Evolutionary conservation across 495 filamentous ascomycete species (phyloP).

Genomic region (Acidomyces sp.): DNA sequence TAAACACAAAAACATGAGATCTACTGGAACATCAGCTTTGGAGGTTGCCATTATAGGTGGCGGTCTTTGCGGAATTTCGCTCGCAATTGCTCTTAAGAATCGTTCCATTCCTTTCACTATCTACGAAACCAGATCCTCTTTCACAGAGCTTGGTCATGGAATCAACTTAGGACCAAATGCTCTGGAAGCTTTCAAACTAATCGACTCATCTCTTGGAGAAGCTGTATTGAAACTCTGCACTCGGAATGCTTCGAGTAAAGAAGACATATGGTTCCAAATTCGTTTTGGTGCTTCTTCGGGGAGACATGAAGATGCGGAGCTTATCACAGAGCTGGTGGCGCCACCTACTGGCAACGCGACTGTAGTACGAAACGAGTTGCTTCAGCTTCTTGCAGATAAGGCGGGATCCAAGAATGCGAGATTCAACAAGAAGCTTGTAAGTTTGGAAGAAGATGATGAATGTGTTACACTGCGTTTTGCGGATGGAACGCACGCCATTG

Average conservation of each 20-base stretch:
- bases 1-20: too few relatives aligned
- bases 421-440: slow-evolving; percentile 15
- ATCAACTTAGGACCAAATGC: slow-evolving; percentile 21
- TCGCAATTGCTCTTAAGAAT: slow-evolving; percentile 10
- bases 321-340: slow-evolving; percentile 6
- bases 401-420: slow-evolving; percentile 7
- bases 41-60: slow-evolving; percentile 12
- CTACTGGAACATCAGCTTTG: too few relatives aligned
- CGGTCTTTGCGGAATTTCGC: slow-evolving; percentile 8
- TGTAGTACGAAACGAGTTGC: slow-evolving; percentile 6
- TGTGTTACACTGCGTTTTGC: slow-evolving; percentile 8
- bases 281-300: slow-evolving; percentile 12
- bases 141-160: slow-evolving; percentile 10
- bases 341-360: slow-evolving; percentile 12
- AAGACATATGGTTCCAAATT: slow-evolving; percentile 15
- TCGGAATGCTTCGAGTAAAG: slow-evolving; percentile 29
- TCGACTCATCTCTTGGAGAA: slow-evolving; percentile 14
- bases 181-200: slow-evolving; percentile 13
- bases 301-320: slow-evolving; percentile 3
- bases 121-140: slow-evolving; percentile 10
- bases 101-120: slow-evolving; percentile 6
- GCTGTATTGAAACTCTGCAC: slow-evolving; percentile 23
- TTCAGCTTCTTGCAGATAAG: slow-evolving; percentile 6
- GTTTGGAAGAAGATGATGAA: slow-evolving; percentile 1
- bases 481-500: slow-evolving; percentile 11